Base-by-base conservation (phyloP, 495 filamentous ascomycete genomes). In the Penicillium angulare region DNA sequence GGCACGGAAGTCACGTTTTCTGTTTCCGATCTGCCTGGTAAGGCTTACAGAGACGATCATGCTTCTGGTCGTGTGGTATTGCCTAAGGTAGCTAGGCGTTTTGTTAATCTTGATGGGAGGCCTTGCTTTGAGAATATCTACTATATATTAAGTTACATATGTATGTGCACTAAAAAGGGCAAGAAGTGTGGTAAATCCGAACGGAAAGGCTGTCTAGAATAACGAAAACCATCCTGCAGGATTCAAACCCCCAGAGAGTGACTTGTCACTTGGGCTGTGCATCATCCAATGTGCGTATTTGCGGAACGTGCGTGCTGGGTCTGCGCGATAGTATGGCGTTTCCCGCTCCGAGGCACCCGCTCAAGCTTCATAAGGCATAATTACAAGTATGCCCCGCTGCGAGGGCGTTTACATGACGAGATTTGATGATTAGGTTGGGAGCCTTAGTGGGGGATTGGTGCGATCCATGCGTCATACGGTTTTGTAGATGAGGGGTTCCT, bases 241-340 rank as follows among this genome's bases (percentile, higher is more conserved):
- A 44, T 44, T 41, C 3, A 13, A 18, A 22, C 20, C 36, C 36
- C 16, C 7, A 21, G 3, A 41, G 18, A 5, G 17, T 38, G n/a
- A n/a, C 16, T 38, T 38, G 34, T 1, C 17, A 41, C 20, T 7
- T 41, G 38, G 38, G 8, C 38, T 24, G 38, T 41, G 26, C 24
- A 26, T n/a, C 16, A 20, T 44, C 31, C 24, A 21, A 29, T 44
- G 31, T 31, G 15, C 31, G 41, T 31, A 29, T 45, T 27, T 43
- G 40, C 27, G 31, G 7, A 43, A 32, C 31, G 41, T 33, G 40
- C 22, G 47, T 34, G 43, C 49, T 44, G 16, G 43, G 33, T 43
- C 8, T 18, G 29, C 6, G 15, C 16, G 31, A 31, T 34, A 32
- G 21, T 29, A 29, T 48, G 38, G 38, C 27, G 13, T 20, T 21